phyloP scores from a whole-genome alignment of 1,284 basidiomycete species.

The Heterobasidion occidentale region DNA sequence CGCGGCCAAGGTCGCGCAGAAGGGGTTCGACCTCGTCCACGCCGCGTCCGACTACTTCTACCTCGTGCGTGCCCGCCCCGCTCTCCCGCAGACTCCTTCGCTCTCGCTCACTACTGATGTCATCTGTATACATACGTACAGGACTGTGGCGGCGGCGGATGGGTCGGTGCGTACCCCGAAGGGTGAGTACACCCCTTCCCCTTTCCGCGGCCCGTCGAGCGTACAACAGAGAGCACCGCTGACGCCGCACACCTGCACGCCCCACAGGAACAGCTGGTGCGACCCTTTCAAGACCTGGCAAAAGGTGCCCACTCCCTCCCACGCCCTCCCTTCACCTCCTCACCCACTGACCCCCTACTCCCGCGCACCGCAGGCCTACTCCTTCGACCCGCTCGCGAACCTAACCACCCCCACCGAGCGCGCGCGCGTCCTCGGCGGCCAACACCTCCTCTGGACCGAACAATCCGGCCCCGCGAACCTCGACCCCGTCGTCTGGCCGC shows the following conservation, averaged over 20 bases:
- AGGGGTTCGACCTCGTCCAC: conserved; percentile 43
- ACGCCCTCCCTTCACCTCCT: not conserved
- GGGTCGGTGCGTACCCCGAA: conserved; percentile 55
- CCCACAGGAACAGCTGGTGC: conserved; percentile 44
- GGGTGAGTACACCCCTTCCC: conserved; percentile 20
- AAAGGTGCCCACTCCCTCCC: conserved; percentile 29
- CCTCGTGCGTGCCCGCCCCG: conserved; percentile 27
- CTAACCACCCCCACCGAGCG: conserved; percentile 37
- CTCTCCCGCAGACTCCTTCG: too few relatives aligned
- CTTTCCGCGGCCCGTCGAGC: not conserved
- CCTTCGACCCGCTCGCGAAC: conserved; percentile 63
- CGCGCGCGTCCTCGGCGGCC: conserved; percentile 60
- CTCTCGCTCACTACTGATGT: not conserved
- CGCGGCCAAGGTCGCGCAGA: conserved; percentile 33
- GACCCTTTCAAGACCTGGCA: conserved; percentile 78
- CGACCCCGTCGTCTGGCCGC: conserved; percentile 72
- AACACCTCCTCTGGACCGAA: conserved; percentile 76
- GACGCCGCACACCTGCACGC: too few relatives aligned
- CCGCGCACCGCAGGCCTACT: conserved; percentile 40
- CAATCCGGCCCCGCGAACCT: conserved; percentile 67
- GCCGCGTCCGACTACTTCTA: conserved; percentile 53
- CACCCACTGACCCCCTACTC: too few relatives aligned
- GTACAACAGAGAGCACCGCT: too few relatives aligned
- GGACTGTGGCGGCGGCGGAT: conserved; percentile 78
- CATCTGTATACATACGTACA: conserved; percentile 14